Conservation (phyloP, 2,329 filamentous ascomycete genomes). For the Pezizomycotina sp. region DNA sequence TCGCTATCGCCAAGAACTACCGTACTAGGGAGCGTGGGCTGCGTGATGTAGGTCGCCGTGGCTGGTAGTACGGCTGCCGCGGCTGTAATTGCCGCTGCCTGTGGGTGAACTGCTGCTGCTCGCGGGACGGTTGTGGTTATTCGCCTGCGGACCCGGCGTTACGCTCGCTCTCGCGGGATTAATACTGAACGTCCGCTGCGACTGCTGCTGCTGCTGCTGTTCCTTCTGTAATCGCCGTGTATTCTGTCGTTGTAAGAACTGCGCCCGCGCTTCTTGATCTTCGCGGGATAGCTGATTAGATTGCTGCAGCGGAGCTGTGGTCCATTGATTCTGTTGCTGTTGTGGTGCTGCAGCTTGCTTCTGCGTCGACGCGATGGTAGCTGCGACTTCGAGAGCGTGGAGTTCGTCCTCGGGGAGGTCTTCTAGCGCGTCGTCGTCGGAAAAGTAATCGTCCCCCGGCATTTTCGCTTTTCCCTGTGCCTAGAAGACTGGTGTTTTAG, state of each 20-base stretch:
- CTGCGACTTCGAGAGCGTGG: slow-evolving; percentile 17
- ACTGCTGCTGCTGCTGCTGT: slow-evolving; percentile 8
- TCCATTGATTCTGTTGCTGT: slow-evolving; percentile 9
- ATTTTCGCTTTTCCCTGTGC: no score
- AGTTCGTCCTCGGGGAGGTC: slow-evolving; percentile 18
- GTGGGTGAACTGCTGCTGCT: no score
- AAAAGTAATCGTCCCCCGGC: slow-evolving; percentile 19
- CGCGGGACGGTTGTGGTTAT: no score
- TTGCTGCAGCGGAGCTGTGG: slow-evolving; percentile 2
- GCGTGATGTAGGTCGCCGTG: slow-evolving; percentile 16
- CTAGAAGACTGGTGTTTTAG: no score
- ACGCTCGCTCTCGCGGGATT: slow-evolving; percentile 7
- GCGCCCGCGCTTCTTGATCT: slow-evolving; percentile 11
- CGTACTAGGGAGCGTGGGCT: slow-evolving; percentile 16
- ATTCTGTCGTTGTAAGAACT: slow-evolving; percentile 10
- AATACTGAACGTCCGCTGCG: background rate
- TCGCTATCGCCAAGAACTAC: no score
- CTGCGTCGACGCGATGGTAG: slow-evolving; percentile 17
- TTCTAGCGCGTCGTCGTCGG: slow-evolving; percentile 13
- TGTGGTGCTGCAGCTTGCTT: slow-evolving; percentile 8
- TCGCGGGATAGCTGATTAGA: slow-evolving; percentile 7
- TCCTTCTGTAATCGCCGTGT: slow-evolving; percentile 12
- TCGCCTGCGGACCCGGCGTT: no score
- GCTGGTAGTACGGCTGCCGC: slow-evolving; percentile 8
- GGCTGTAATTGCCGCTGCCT: slow-evolving; percentile 18